Conservation (phyloP, 495 filamentous ascomycete genomes). For the Lasiosphaeria ovina region DNA sequence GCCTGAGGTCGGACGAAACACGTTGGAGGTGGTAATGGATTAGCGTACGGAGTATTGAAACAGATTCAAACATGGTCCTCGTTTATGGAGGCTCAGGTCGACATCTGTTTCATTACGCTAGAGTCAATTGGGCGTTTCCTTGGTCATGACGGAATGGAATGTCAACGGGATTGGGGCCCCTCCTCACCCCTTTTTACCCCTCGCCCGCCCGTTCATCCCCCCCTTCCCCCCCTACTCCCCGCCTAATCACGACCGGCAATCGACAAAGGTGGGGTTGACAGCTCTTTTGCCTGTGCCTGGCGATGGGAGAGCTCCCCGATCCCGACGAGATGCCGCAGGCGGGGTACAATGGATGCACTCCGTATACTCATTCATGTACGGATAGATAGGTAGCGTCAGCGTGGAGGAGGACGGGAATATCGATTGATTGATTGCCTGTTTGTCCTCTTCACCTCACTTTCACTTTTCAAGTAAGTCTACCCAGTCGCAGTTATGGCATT, state of each 20-base stretch:
- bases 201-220: neutral
- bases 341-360: too few relatives aligned
- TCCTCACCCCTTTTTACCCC: neutral
- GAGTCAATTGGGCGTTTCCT: too few relatives aligned
- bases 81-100: too few relatives aligned
- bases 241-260: constrained; percentile 16
- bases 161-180: neutral
- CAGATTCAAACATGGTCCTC: too few relatives aligned
- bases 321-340: too few relatives aligned
- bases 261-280: constrained; percentile 13
- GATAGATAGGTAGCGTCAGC: neutral
- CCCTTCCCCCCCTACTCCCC: constrained; percentile 9
- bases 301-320: neutral
- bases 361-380: too few relatives aligned
- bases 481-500: constrained; percentile 60
- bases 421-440: neutral
- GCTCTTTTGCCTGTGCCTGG: neutral
- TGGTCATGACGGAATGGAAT: too few relatives aligned
- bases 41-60: too few relatives aligned
- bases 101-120: neutral
- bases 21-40: too few relatives aligned
- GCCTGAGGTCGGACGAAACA: too few relatives aligned
- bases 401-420: neutral
- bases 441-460: neutral
- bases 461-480: neutral